Base-by-base conservation (phyloP, 768 basidiomycete genomes). In the Cyclocybe aegerita region DNA sequence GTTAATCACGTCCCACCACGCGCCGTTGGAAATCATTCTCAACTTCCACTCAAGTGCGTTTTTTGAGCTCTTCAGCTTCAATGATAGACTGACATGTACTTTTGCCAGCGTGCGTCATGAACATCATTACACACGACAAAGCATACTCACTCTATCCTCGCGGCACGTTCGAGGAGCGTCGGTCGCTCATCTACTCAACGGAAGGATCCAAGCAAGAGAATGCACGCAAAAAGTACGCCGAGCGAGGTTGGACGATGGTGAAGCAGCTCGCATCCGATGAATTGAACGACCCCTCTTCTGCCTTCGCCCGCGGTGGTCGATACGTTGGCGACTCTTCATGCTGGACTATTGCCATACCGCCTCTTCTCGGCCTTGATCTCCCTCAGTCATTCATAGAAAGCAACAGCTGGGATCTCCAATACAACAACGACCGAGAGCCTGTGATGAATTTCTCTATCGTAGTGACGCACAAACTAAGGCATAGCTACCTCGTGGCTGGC, bases 1-100 rank as follows among this genome's bases (percentile, higher is more conserved):
- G 51, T 54, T 80, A 33, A 71, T 81, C 16, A 64, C 69, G 32
- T 53, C 72, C 16, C 4, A 48, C 41, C 7, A 55, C 40, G 60
- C 61, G 10, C 67, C 75, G 0, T 57, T 77, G 48, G 65, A 70
- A 14, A 50, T 61, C 7, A 72, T 81, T n/a, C 47, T 80, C 1
- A 56, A 57, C 6, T 80, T 79, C 46, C 80, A 81, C 48, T 76
- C 73, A 0, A 77, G 79, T 80, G 36, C 23, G 76, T 57, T 30
- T 37, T 14, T 14, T n/a, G 16, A 4, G 30, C 4, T 29, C 5
- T 41, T 5, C 4, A 9, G 6, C 7, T 36, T 12, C 1, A 6
- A 10, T n/a, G 39, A 9, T n/a, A 31, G 9, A 11, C 12, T 2
- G 8, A 16, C 29, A n/a, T 14, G 36, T 8, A 10, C 29, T 14